Evolutionary conservation across 1,284 basidiomycete species (phyloP).

Genomic region (Trametes sp.): DNA sequence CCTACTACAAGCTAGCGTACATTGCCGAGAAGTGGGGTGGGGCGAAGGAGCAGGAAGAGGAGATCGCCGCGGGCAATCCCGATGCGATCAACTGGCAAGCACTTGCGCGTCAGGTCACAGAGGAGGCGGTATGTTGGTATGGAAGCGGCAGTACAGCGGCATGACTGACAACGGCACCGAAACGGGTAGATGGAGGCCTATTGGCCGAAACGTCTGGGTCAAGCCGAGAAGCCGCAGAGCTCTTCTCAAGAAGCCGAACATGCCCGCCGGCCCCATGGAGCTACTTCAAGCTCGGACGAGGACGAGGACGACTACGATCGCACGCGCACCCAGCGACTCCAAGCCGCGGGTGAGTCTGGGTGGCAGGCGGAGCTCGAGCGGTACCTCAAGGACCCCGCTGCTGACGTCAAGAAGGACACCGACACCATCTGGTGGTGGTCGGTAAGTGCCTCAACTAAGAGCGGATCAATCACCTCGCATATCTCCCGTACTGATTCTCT

Average conservation of each 20-base stretch:
- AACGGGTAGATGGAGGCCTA: neutral
- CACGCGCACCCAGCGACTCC: neutral
- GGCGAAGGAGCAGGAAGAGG: neutral
- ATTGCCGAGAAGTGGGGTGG: neutral
- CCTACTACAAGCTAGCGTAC: neutral
- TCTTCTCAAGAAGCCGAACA: too few species aligned
- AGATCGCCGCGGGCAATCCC: neutral
- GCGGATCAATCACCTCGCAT: too few species aligned
- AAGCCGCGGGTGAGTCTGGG: neutral
- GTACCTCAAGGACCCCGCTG: constrained; percentile 7
- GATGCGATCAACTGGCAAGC: neutral
- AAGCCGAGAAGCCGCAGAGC: too few species aligned
- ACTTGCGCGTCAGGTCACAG: neutral
- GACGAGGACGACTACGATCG: neutral
- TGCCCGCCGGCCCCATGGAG: neutral
- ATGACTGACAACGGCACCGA: too few species aligned
- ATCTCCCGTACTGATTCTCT: too few species aligned
- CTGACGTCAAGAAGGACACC: constrained; percentile 8
- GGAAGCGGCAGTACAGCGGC: too few species aligned
- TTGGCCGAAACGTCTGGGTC: neutral
- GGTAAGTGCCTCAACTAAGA: too few species aligned
- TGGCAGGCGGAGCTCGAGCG: constrained; percentile 9
- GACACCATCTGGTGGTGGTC: constrained; percentile 13
- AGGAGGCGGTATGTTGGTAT: neutral
- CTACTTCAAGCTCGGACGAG: neutral